A percentile compares a stretch with the other conserved stretches of the same genome.
Conservation (phyloP, 257 asterid genomes). For the Osmanthus fragrans region DNA sequence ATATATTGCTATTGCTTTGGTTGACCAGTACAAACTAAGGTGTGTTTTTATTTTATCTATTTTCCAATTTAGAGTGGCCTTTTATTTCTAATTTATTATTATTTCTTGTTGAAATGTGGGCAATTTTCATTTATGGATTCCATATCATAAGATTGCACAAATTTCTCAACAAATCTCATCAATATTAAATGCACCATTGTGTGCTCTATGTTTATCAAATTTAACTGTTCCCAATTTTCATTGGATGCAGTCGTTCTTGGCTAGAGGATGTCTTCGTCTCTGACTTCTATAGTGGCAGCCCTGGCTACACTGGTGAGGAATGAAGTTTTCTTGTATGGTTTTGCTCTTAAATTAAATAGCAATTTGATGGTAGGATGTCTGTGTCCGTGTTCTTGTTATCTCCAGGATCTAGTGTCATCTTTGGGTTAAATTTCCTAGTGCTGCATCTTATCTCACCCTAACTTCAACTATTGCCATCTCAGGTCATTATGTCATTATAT, state of each 20-base stretch:
- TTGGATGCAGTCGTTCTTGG: not conserved
- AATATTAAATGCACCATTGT: not conserved
- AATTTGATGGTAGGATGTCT: conserved; percentile 6
- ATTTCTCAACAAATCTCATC: not conserved
- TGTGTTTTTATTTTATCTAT: conserved; percentile 13
- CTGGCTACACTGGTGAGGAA: conserved; percentile 80
- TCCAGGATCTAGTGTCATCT: not conserved
- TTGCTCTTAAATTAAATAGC: conserved; percentile 8
- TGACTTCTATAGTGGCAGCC: conserved; percentile 50
- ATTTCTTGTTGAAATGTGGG: not conserved
- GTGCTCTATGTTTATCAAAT: not conserved
- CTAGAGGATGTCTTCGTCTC: conserved; percentile 36
- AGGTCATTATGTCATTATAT: conserved; percentile 89
- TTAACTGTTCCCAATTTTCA: not conserved
- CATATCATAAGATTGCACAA: not conserved
- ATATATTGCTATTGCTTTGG: conserved; percentile 74
- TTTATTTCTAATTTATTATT: no score
- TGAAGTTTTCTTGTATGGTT: conserved; percentile 9
- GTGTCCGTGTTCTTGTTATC: not conserved
- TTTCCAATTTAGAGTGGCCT: not conserved
- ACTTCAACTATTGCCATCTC: conserved; percentile 20
- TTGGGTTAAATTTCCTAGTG: not conserved
- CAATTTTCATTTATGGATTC: conserved; percentile 12
- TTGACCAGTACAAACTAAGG: conserved; percentile 85
- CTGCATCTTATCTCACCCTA: conserved; percentile 11